Evolutionary conservation across 257 asterid genomes (phyloP).

Genomic region (Rauvolfia tetraphylla): DNA sequence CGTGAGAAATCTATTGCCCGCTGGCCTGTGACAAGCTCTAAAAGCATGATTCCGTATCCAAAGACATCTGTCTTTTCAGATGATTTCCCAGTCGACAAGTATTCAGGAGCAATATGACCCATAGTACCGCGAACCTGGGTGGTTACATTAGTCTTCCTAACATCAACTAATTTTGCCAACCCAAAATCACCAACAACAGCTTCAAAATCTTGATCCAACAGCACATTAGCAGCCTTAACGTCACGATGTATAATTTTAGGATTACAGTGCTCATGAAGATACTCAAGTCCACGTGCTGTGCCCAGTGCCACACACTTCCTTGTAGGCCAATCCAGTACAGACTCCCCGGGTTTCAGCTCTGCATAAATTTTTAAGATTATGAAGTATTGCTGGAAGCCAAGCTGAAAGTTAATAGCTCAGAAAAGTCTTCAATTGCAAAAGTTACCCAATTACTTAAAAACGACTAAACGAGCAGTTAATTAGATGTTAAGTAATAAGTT

Average conservation of each 20-base stretch:
- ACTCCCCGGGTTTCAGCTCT: conserved; percentile 86
- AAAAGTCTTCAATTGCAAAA: neutral
- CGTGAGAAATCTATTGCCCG: conserved; percentile 97
- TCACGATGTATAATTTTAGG: conserved; percentile 96
- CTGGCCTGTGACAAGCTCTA: conserved; percentile 93
- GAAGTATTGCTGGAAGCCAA: neutral
- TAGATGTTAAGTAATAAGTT: neutral
- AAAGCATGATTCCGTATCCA: conserved; percentile 93
- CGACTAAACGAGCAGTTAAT: neutral
- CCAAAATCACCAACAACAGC: conserved; percentile 99
- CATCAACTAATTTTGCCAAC: conserved; percentile 88
- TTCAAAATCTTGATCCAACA: conserved; percentile 85
- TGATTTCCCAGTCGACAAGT: conserved; percentile 92
- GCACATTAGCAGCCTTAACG: conserved; percentile 97
- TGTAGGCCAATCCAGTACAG: conserved; percentile 77
- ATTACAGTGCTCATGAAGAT: conserved; percentile 90
- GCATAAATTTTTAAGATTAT: conserved; percentile 24
- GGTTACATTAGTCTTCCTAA: conserved; percentile 83
- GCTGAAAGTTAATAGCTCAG: neutral
- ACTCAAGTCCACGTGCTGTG: conserved; percentile 93
- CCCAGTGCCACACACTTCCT: conserved; percentile 86
- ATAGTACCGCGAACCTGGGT: conserved; percentile 98
- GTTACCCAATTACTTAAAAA: neutral
- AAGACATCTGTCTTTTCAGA: conserved; percentile 93
- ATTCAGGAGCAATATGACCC: conserved; percentile 99